Evolutionary conservation across 2,329 filamentous ascomycete species (phyloP), one percentile per base, ranked within the genome.

Genomic region (Nothomitra cinnamomea): DNA sequence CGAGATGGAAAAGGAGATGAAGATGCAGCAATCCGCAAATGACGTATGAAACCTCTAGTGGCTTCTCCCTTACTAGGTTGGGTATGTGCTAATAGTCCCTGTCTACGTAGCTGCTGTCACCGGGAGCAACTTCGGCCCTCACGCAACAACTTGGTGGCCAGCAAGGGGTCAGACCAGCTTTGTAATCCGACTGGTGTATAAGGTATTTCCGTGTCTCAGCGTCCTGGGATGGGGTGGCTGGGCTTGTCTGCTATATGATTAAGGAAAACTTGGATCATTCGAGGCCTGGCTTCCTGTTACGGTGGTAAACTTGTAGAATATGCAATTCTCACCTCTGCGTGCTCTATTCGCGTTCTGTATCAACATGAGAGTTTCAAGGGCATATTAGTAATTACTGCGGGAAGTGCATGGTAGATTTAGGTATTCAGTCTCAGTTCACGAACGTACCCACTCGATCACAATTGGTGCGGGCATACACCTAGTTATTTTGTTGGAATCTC

Each of bases 1-100:
- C 59, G 90, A 95, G 74, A 94, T 95, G 87, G 92, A 98, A 80
- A 82, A 88, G 69, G 90, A 95, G 74, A 88, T 89, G 79, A 82
- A 85, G 69, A 92, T 95, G 87, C 85, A 92, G 69, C 87, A 95
- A 78, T 80, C 85, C 64, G 87, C 87, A 58, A 83, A 85, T 65
- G 87, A 95, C 74, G 79, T 83, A 63, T 62, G 73, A 69, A 56
- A 55, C 52, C 38, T 51, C 28, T 32, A 13, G 15, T 19, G 22
- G 1, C 24, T 32, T 3, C 19, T 17, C 6, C 3, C 24, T 28
- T 19, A 19, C n/a, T 24, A 49, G 24, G 32, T 19, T n/a, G 19
- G 7, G 4, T 35, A 4, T 13, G 19, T 49, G 25, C n/a, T 13
- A n/a, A 51, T 24, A 52, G 2, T 43, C 4, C 35, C 5, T n/a